These are phyloP conservation scores for Wallacemonas collosoma DNA, from an alignment of 208 protist genomes.

Conservation along the genomic window DNA sequence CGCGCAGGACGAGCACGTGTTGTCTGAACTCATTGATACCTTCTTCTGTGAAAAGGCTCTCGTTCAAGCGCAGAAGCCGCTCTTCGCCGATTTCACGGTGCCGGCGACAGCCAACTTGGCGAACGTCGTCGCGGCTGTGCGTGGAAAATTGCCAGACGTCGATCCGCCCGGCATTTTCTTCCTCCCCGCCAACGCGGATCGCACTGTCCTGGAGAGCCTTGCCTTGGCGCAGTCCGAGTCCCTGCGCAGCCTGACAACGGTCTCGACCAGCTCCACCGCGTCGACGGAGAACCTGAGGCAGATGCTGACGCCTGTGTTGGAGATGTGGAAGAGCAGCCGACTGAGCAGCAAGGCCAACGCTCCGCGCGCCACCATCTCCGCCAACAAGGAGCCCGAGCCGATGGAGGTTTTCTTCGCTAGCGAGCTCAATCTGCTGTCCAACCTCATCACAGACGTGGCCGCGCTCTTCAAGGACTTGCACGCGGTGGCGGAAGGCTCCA, in stretches of 20 bases:
- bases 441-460: constrained; percentile 69
- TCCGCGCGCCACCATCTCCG: constrained; percentile 22
- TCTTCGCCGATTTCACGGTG: constrained; percentile 57
- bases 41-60: constrained; percentile 75
- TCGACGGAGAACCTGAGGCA: constrained; percentile 82
- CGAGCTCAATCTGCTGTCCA: constrained; percentile 73
- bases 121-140: constrained; percentile 56
- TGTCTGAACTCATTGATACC: constrained; percentile 80
- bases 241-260: constrained; percentile 73
- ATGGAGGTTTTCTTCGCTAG: constrained; percentile 93
- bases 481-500: constrained; percentile 80
- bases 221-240: constrained; percentile 54
- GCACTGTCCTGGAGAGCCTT: constrained; percentile 83
- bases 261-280: constrained; percentile 19
- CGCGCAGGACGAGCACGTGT: constrained; percentile 81
- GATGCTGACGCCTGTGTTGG: constrained; percentile 82
- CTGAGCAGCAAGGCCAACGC: constrained; percentile 20
- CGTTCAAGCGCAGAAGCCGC: constrained; percentile 27
- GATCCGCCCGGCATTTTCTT: constrained; percentile 83
- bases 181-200: constrained; percentile 94
- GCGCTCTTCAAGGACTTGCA: constrained; percentile 63
- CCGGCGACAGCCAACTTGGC: constrained; percentile 56
- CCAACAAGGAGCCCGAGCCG: constrained; percentile 49
- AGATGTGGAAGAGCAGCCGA: constrained; percentile 78
- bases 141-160: constrained; percentile 64